Base-by-base conservation (phyloP, 2,329 filamentous ascomycete genomes). In the Sclerotinia spermophila region DNA sequence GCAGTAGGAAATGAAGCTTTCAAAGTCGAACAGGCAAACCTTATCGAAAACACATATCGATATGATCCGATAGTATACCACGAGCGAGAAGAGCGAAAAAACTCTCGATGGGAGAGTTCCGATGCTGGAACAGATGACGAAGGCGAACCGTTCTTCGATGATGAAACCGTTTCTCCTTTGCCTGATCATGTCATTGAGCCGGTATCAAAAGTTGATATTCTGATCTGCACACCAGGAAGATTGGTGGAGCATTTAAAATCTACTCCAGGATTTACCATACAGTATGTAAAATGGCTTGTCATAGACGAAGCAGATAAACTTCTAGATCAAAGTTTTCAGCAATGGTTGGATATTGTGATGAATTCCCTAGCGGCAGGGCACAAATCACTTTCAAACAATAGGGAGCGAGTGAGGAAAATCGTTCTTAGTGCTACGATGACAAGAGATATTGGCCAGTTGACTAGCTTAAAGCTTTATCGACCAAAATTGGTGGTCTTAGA, bases 251-350 rank as follows among this genome's bases (percentile, higher is more conserved):
- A 98, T 80, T 86, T 97, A 66, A 90, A 91, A 73, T 89, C 90
- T 72, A 98, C 95, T 0, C 87, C 88, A 4, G 94, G 93, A 0
- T 97, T 98, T 79, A 87, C 85, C 0, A 84, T 98, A 33, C 87
- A 91, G 70, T 86, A 92, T 78, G 84, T 97, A 6, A 88, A 92
- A 72, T 98, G 94, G 94, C 84, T 98, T 0, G 88, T 97, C 3
- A 91, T 97, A 60, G 95, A 98, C 77, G 95, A 98, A 81, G 96
- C 95, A 17, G 95, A 98, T 80, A 93, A 96, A 78, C 83, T 98
- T 19, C 86, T 98, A 8, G 91, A 94, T 58, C 93, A 98, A 79
- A 94, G 92, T 77, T 97, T 96, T 80, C 94, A 97, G 79, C 92
- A 95, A 77, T 97, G 94, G 94, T 84, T 96, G 4, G 87, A 89